Conservation (phyloP, 2,329 filamentous ascomycete species). For the Pseudogymnoascus sp. region DNA sequence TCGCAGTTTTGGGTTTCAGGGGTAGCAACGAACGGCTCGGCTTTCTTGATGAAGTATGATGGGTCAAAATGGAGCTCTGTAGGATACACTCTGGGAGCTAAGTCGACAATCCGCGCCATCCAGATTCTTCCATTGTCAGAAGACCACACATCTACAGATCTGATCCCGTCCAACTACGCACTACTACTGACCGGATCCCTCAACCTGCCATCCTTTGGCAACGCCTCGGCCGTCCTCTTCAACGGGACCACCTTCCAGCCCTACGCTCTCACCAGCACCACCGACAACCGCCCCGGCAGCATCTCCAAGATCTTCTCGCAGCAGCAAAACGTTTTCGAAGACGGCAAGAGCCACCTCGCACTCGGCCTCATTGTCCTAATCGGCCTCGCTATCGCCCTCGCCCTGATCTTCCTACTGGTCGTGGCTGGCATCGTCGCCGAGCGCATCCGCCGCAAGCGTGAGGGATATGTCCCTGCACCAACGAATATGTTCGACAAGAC, state of each 20-base stretch:
- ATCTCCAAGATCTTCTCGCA: constrained; percentile 79
- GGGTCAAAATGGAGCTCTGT: constrained; percentile 61
- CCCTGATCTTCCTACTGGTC: constrained; percentile 68
- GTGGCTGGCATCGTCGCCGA: constrained; percentile 67
- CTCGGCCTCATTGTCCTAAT: constrained; percentile 75
- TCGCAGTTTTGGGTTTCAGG: constrained; percentile 79
- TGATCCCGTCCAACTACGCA: constrained; percentile 59
- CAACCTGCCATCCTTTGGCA: constrained; percentile 65
- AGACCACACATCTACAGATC: constrained; percentile 53
- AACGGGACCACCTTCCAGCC: constrained; percentile 73
- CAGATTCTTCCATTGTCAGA: constrained; percentile 69
- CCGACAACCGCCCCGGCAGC: constrained; percentile 58
- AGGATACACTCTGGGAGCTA: constrained; percentile 51
- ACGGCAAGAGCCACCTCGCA: constrained; percentile 49
- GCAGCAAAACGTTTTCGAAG: constrained; percentile 64
- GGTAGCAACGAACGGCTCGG: constrained; percentile 54
- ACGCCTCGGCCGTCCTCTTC: constrained; percentile 77
- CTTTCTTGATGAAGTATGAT: constrained; percentile 77
- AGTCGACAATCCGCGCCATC: constrained; percentile 66
- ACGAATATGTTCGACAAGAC: constrained; percentile 55
- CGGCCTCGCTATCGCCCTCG: constrained; percentile 68
- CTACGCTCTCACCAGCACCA: constrained; percentile 68
- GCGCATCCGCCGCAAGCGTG: constrained; percentile 64
- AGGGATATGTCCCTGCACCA: constrained; percentile 73
- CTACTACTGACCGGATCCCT: constrained; percentile 83